A percentile compares a stretch with the other conserved stretches of the same genome.
phyloP scores from a whole-genome alignment of 148 eudicot genomes.

The Talinum fruticosum region DNA sequence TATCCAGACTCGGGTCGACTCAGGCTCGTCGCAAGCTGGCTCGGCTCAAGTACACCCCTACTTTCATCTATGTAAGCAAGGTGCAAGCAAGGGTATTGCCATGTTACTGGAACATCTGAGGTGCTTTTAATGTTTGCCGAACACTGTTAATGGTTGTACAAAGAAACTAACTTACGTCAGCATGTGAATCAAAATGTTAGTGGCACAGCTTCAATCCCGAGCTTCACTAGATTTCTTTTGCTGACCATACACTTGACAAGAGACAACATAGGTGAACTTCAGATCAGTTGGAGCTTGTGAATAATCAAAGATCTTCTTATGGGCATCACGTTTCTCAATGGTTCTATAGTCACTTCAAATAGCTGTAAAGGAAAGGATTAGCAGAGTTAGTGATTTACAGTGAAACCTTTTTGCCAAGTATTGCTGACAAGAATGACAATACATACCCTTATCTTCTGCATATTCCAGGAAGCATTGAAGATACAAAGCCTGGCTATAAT shows the following conservation, averaged over 20 bases:
- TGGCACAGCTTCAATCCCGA: slow-evolving; percentile 69
- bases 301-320: slow-evolving; percentile 47
- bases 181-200: slow-evolving; percentile 85
- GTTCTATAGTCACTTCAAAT: slow-evolving; percentile 79
- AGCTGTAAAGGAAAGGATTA: slow-evolving; percentile 44
- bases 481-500: slow-evolving; percentile 86
- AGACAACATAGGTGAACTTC: slow-evolving; percentile 95
- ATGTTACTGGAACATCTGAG: slow-evolving; percentile 9
- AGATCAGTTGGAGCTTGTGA: slow-evolving; percentile 86
- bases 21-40: too few species aligned
- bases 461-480: slow-evolving; percentile 88
- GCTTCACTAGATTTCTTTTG: slow-evolving; percentile 73
- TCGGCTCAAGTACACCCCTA: too few species aligned
- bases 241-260: slow-evolving; percentile 94
- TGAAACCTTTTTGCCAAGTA: not conserved
- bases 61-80: slow-evolving; percentile 94
- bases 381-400: slow-evolving; percentile 9
- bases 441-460: slow-evolving; percentile 70
- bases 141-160: not conserved
- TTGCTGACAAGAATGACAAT: slow-evolving; percentile 6
- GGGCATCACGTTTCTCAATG: slow-evolving; percentile 45
- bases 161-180: slow-evolving; percentile 56
- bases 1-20: too few species aligned
- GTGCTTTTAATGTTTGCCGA: not conserved
- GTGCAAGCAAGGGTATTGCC: slow-evolving; percentile 72